Evolutionary conservation across 1,139 yeast species (phyloP), one percentile per base, ranked within the genome.

Genomic region (Yamadazyma taylorii): DNA sequence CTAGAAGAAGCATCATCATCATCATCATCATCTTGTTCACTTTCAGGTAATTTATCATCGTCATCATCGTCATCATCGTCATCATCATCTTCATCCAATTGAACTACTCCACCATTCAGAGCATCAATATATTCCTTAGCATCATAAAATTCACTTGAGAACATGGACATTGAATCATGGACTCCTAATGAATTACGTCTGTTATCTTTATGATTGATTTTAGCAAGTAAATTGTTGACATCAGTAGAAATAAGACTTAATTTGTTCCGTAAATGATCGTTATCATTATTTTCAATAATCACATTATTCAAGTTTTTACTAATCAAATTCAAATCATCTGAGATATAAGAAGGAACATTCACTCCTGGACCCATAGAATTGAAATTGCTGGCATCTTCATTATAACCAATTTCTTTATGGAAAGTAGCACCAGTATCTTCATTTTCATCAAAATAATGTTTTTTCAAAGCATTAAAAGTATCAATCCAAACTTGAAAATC

Each of bases 401-500:
- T 42, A n/a, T 42, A 45, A n/a, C 2, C 24, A 9, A 42, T 37
- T 30, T 43, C 44, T 16, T 38, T 55, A 29, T 36, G 42, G 26
- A 38, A 44, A 16, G 42, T 37, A 2, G 42, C 35, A n/a, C n/a
- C n/a, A 15, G 28, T 35, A 14, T 33, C 42, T 10, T 35, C 40
- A 9, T 43, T 44, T 8, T 32, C 41, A 28, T 41, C 47, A 6
- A 45, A 49, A 22, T 48, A 45, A 4, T 50, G 43, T 34, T 51
- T 56, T 41, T 71, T 71, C 34, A 78, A 62, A 28, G 63, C 62
- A 48, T 81, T 80, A 47, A 89, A 75, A 0, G 96, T 95, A 34
- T 79, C 74, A 8, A 85, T 78, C 98, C 98, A 92, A 8, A 79
- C 72, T 31, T 78, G 74, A 71, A 89, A 92, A 48, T 86, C 92